phyloP scores from a whole-genome alignment of 805 yeast species.

The Saccharomycopsis sp. region DNA sequence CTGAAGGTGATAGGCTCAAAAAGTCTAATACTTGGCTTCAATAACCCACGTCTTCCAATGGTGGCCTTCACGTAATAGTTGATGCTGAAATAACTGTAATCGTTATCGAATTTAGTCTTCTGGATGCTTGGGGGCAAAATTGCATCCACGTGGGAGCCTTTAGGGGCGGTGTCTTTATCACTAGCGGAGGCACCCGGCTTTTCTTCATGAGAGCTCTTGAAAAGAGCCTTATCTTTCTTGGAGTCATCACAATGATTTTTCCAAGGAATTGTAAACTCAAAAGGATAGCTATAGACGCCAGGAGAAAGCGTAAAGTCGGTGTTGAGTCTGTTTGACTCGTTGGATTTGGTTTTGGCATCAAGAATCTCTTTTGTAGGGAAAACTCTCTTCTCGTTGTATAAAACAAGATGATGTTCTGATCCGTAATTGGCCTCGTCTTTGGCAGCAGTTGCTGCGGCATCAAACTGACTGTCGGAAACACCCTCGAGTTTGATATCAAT shows the following conservation, averaged over 20 bases:
- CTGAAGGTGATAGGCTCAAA: slow-evolving; percentile 1
- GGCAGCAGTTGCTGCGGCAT: neutral
- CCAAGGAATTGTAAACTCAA: slow-evolving; percentile 15
- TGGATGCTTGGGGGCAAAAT: neutral
- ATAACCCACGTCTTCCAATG: slow-evolving; percentile 4
- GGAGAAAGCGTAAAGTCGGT: slow-evolving; percentile 10
- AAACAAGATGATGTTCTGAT: slow-evolving; percentile 8
- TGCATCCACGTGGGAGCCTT: neutral
- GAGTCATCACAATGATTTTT: slow-evolving; percentile 18
- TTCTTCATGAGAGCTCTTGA: neutral
- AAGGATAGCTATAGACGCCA: slow-evolving; percentile 15
- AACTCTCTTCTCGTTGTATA: slow-evolving; percentile 6
- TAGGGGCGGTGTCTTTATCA: neutral
- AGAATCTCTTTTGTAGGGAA: slow-evolving; percentile 14
- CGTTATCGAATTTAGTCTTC: neutral
- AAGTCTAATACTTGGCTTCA: neutral
- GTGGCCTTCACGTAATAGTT: slow-evolving; percentile 18
- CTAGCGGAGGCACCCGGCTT: neutral
- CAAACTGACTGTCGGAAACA: neutral
- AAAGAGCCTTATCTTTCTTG: neutral
- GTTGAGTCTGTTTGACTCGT: neutral
- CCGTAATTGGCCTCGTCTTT: neutral
- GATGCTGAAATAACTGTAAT: neutral
- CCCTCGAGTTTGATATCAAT: slow-evolving; percentile 17
- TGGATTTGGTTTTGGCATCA: neutral